Evolutionary conservation across 345 rosid genomes (phyloP), one percentile per base, ranked within the genome.

Genomic region (Citrus sp.): DNA sequence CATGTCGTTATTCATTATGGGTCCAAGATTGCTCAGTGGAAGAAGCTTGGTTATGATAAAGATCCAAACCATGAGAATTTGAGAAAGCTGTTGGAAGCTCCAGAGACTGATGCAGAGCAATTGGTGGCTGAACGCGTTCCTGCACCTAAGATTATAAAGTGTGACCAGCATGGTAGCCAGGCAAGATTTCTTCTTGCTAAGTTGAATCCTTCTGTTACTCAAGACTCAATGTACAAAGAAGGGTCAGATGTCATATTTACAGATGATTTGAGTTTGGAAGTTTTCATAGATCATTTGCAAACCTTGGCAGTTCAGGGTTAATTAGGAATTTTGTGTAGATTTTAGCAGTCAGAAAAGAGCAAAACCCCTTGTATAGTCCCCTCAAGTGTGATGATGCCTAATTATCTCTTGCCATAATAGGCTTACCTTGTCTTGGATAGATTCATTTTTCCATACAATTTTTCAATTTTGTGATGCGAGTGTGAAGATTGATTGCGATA

Each of bases 101-200:
- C 99, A 0, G 94, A 89, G 75, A 77, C 87, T 5, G 98, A 96
- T 58, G 98, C 85, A 0, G 89, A 83, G 27, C 95, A 89, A 49
- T 70, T 96, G 82, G 88, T 92, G 65, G 82, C 87, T 7, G 98
- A 90, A 35, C 83, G 98, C 78, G 79, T 94, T 68, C 99, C 99
- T 0, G 83, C 90, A 72, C 97, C 98, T 0, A 88, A 89, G 87
- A 77, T 92, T 54, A 89, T 96, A 51, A 88, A 94, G 82, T 96
- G 99, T 54, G 93, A 96, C 79, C 98, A 96, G 82, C 95, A 96
- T 81, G 81, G 98, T 68, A 94, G 98, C 77, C 97, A 92, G 81
- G 99, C 98, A 24, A 86, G 99, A 89, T 96, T 96, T 80, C 97
- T 96, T 78, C 97, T 96, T 42, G 99, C 99, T 30, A 96, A 94